These are phyloP conservation scores for Aurantiochytrium sp. DNA, from an alignment of 108 stramenopile species.

Conservation along the genomic window DNA sequence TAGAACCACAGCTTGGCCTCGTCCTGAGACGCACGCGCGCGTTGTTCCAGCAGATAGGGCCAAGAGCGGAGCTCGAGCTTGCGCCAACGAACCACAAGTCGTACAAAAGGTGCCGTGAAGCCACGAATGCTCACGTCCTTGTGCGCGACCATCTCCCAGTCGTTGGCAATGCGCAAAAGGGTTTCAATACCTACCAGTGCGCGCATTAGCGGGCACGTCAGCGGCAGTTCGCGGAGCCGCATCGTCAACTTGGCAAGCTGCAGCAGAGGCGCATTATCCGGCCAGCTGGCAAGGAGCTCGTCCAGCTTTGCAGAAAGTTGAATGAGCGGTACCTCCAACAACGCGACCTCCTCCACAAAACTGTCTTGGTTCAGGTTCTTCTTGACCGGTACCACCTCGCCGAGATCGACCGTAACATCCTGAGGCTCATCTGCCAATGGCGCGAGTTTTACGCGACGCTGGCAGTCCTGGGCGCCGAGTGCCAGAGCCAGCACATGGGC, in stretches of 20 bases:
- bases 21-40: neutral
- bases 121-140: constrained; percentile 59
- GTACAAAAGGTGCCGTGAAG: constrained; percentile 57
- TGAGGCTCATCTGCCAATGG: neutral
- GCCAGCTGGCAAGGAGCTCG: constrained; percentile 73
- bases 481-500: neutral
- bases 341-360: neutral
- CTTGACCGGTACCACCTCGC: neutral
- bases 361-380: neutral
- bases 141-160: constrained; percentile 93
- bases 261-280: constrained; percentile 71
- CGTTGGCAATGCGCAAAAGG: constrained; percentile 73
- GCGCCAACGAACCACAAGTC: constrained; percentile 79
- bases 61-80: constrained; percentile 84
- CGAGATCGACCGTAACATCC: neutral
- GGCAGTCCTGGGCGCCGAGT: neutral
- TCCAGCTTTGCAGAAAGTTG: constrained; percentile 54
- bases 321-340: constrained; percentile 30
- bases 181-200: constrained; percentile 83
- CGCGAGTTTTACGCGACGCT: neutral
- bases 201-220: constrained; percentile 62
- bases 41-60: constrained; percentile 41
- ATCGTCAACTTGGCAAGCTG: constrained; percentile 40
- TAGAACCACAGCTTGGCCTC: constrained; percentile 37
- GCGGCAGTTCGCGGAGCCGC: constrained; percentile 25